Conservation (phyloP, 352 stramenopile species). For the Phytophthora europaea region DNA sequence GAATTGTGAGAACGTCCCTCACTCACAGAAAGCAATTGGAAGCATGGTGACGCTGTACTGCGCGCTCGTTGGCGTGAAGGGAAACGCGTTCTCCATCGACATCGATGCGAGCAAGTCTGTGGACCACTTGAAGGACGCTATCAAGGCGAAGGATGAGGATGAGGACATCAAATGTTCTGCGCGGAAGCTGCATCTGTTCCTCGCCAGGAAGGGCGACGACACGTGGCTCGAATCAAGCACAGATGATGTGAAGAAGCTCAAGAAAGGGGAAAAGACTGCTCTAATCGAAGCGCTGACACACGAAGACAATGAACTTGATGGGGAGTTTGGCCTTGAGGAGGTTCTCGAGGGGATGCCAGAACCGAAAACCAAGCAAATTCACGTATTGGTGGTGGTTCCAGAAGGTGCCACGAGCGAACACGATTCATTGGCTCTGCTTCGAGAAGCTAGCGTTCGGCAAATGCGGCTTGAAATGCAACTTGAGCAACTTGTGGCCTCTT, state of each 20-base stretch:
- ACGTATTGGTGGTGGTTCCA: conserved; percentile 25
- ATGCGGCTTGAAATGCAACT: conserved; percentile 9
- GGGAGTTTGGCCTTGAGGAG: not conserved
- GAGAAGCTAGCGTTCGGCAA: conserved; percentile 15
- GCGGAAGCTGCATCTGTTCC: not conserved
- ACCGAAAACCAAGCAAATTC: conserved; percentile 4
- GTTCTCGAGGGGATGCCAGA: conserved; percentile 1
- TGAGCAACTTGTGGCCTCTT: not conserved
- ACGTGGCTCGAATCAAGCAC: not conserved
- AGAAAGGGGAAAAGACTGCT: not conserved
- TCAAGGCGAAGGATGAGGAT: not conserved
- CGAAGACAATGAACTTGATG: conserved; percentile 3
- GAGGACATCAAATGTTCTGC: not conserved
- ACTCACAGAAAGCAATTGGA: no score
- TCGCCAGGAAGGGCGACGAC: not conserved
- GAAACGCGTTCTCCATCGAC: not conserved
- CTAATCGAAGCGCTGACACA: not conserved
- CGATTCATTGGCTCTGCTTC: conserved; percentile 8
- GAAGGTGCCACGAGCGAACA: not conserved
- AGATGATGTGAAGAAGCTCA: not conserved
- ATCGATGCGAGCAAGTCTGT: not conserved
- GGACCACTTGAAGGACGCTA: not conserved
- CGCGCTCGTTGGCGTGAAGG: not conserved
- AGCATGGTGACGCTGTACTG: not conserved
- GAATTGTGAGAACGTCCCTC: no score